phyloP scores from a whole-genome alignment of 768 basidiomycete species.

The Tylopilus sp. region DNA sequence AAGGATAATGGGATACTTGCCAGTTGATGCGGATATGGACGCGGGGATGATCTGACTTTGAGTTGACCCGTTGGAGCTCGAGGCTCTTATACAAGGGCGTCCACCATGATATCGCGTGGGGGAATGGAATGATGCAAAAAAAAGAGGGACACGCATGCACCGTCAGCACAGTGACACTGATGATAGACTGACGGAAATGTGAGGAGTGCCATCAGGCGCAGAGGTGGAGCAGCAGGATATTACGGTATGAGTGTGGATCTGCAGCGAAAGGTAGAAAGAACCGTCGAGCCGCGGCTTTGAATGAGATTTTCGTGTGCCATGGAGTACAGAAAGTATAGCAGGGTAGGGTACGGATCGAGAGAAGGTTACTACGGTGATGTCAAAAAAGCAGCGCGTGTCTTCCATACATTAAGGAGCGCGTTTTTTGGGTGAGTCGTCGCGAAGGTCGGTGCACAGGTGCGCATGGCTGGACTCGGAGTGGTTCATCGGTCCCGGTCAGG shows the following conservation, averaged over 20 bases:
- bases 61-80: neutral
- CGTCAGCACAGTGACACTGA: slow-evolving; percentile 2
- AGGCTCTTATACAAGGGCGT: slow-evolving; percentile 17
- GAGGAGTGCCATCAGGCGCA: slow-evolving; percentile 12
- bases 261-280: neutral
- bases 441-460: neutral
- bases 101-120: slow-evolving; percentile 4
- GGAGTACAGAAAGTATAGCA: neutral
- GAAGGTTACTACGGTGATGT: neutral
- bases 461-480: too few species aligned
- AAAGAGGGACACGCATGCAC: neutral
- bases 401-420: too few species aligned
- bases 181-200: slow-evolving; percentile 20
- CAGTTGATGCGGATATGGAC: slow-evolving; percentile 2
- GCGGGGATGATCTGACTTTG: slow-evolving; percentile 11
- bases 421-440: neutral
- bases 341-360: neutral
- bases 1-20: slow-evolving; percentile 7
- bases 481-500: neutral
- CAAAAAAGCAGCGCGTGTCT: too few species aligned
- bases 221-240: neutral
- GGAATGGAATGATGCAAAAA: neutral
- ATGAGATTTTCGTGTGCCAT: too few species aligned
- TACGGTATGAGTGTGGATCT: slow-evolving; percentile 10
- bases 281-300: neutral